Percentiles rank a stretch among this genome's conserved stretches.
Conservation (phyloP, 371 early-diverging fungal genomes). For the Syncephalis plumigaleata region DNA sequence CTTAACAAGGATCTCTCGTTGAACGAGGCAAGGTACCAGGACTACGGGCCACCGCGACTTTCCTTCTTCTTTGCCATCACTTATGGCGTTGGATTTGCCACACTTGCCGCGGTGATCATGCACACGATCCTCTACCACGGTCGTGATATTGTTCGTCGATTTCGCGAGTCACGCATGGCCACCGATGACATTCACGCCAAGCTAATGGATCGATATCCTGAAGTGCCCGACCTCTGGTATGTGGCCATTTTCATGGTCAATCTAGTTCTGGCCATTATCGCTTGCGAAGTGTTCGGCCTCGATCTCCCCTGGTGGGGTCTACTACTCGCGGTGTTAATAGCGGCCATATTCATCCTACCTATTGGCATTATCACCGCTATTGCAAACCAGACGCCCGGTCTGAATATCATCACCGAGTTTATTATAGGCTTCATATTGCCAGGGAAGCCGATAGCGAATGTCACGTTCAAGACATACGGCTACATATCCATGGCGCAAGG, state of each 20-base stretch:
- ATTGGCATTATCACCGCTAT: conserved; percentile 63
- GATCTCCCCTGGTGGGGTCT: conserved; percentile 53
- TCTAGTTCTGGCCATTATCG: conserved; percentile 35
- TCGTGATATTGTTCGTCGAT: conserved; percentile 17
- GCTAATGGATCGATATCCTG: conserved; percentile 25
- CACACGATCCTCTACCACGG: conserved; percentile 33
- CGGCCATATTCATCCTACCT: conserved; percentile 51
- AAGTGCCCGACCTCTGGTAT: conserved; percentile 68
- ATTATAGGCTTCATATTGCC: conserved; percentile 37
- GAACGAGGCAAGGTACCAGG: background rate
- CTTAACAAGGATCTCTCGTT: background rate
- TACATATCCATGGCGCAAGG: conserved; percentile 34
- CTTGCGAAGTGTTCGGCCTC: conserved; percentile 34
- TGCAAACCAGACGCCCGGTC: conserved; percentile 43
- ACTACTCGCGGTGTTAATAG: conserved; percentile 40
- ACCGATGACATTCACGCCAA: conserved; percentile 24
- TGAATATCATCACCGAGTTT: conserved; percentile 55
- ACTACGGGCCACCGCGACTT: conserved; percentile 26
- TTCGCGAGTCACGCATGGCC: conserved; percentile 17
- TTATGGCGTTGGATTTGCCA: conserved; percentile 28
- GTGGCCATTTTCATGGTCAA: conserved; percentile 31
- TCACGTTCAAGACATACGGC: conserved; percentile 28
- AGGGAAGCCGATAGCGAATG: conserved; percentile 25
- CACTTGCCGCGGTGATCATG: conserved; percentile 27
- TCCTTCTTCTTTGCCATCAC: conserved; percentile 40